phyloP scores from a whole-genome alignment of 768 basidiomycete genomes.

The Suillus lakei region DNA sequence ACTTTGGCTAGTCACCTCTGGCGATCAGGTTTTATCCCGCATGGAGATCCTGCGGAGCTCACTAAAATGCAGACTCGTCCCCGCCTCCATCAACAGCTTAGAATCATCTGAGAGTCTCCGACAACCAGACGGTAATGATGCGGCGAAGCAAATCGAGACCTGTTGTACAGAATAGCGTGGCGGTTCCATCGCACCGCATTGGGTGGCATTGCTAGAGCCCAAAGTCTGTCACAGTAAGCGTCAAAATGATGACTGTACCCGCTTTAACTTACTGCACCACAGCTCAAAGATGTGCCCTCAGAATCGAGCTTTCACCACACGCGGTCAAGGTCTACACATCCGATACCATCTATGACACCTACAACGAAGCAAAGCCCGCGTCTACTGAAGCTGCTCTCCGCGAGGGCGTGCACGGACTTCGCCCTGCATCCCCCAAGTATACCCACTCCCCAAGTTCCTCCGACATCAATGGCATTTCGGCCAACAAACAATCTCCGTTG shows the following conservation, averaged over 20 bases:
- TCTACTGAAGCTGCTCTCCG: slow-evolving; percentile 63
- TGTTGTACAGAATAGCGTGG: no score
- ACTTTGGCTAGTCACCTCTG: no score
- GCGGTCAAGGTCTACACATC: slow-evolving; percentile 57
- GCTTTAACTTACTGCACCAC: slow-evolving; percentile 11
- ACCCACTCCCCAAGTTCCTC: slow-evolving; percentile 7
- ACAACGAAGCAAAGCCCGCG: slow-evolving; percentile 49
- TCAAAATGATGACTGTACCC: not conserved
- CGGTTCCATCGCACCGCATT: slow-evolving; percentile 52
- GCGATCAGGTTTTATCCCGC: no score
- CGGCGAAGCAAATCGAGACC: slow-evolving; percentile 44
- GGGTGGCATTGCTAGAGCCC: slow-evolving; percentile 56
- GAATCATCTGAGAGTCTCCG: slow-evolving; percentile 15
- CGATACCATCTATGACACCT: slow-evolving; percentile 44
- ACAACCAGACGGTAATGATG: slow-evolving; percentile 12
- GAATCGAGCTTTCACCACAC: slow-evolving; percentile 55
- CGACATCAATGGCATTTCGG: slow-evolving; percentile 9
- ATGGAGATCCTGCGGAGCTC: no score
- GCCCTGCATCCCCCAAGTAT: slow-evolving; percentile 33
- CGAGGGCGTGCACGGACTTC: slow-evolving; percentile 54
- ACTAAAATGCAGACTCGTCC: slow-evolving; percentile 39
- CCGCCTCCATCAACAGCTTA: slow-evolving; percentile 28
- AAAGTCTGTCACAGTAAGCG: slow-evolving; percentile 47
- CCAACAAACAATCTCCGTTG: slow-evolving; percentile 32
- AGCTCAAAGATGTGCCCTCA: slow-evolving; percentile 61